A percentile compares a stretch with the other conserved stretches of the same genome.
Evolutionary conservation across 2,329 filamentous ascomycete species (phyloP).

Genomic region (Penicillium brevicompactum): DNA sequence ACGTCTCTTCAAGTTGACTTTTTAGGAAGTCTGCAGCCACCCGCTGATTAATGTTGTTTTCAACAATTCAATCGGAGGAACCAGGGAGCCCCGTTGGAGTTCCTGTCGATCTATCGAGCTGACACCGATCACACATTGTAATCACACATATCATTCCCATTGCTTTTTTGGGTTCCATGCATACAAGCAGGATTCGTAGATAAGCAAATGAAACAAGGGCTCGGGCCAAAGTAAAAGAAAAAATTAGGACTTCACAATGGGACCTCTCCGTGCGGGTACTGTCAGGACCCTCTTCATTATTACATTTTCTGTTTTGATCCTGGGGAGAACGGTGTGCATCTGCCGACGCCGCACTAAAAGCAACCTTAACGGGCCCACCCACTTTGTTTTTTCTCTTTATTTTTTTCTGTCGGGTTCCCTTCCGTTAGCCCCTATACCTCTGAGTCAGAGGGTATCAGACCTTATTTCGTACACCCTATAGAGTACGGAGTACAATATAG

Average conservation of each 20-base stretch:
- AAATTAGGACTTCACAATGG: too few relatives aligned
- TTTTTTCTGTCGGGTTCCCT: not conserved
- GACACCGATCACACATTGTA: not conserved
- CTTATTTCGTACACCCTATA: too few relatives aligned
- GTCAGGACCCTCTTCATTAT: not conserved
- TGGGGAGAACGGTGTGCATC: constrained; percentile 19
- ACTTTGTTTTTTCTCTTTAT: not conserved
- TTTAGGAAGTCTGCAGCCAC: constrained; percentile 44
- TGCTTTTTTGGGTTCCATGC: not conserved
- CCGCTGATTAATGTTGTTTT: constrained; percentile 43
- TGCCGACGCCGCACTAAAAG: constrained; percentile 25
- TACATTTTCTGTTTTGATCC: not conserved
- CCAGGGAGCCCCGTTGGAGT: not conserved
- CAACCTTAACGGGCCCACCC: constrained; percentile 25
- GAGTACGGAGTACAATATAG: too few relatives aligned
- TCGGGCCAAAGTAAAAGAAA: not conserved
- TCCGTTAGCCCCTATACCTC: not conserved
- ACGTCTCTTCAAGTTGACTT: constrained; percentile 18
- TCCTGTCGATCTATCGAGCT: constrained; percentile 5
- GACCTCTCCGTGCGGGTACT: too few relatives aligned
- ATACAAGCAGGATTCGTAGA: not conserved
- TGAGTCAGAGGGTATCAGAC: not conserved
- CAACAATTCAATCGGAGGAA: constrained; percentile 53
- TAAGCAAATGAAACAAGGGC: not conserved
- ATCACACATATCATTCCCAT: not conserved